Base-by-base conservation (phyloP, 495 filamentous ascomycete species). In the Podospora anserina region DNA sequence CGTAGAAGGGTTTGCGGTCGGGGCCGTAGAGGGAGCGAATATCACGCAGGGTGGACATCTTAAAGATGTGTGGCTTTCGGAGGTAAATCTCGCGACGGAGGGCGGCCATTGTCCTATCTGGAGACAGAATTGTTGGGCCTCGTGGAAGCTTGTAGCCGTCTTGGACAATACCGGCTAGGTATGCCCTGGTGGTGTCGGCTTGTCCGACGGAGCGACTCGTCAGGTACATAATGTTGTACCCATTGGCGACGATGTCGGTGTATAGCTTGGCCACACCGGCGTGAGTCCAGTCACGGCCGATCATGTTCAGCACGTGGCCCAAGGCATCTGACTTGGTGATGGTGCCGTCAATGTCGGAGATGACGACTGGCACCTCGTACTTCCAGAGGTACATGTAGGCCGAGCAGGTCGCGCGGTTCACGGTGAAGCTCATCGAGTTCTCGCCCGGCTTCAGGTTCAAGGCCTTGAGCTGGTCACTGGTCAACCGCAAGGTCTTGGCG, bases 241-340 rank as follows among this genome's bases (percentile, higher is more conserved):
- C 95, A 75, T 99, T 99, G 68, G 90, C 89, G 7, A 89, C 91
- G 68, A 99, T 99, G 69, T 99, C 95, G 18, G 89, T 92, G 78
- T 97, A 99, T 15, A 99, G 83, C 80, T 98, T 99, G 27, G 95
- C 96, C 23, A 99, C 95, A 19, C 95, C 95, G 18, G 90, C 84
- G 78, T 99, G 95, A 6, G 95, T 99, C 95, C 95, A 99, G 77
- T 99, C 95, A 66, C 95, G 90, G 32, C 95, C 95, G 67, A 99
- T 93, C 90, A 95, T 96, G 80, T 95, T 98, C 57, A 99, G 79
- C 61, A 99, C 93, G 70, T 99, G 95, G n/a, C 95, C 95, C 19
- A 98, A 82, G 5, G 94, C 95, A 82, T 99, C 95, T 5, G 94
- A 97, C 82, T 98, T 99, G 60, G 95, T 99, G 71, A 99, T 99